phyloP scores from a whole-genome alignment of 805 yeast genomes.

The Barnettozyma botsteinii region DNA sequence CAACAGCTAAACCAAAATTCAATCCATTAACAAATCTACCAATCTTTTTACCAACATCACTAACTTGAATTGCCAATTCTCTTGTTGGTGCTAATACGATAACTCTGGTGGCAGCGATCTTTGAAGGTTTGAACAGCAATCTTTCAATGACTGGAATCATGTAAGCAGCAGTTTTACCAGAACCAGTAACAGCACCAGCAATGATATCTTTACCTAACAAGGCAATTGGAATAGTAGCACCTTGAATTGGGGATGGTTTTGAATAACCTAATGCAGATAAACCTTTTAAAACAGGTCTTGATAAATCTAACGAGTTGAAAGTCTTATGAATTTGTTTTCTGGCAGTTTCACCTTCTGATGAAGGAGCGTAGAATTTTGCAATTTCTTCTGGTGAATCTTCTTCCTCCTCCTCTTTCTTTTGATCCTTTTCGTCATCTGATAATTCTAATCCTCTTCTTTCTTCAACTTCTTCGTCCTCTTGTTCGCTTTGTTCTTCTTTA shows the following conservation, averaged over 20 bases:
- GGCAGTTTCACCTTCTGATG: conserved; percentile 48
- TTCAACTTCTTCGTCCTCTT: conserved; percentile 30
- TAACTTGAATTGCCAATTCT: conserved; percentile 94
- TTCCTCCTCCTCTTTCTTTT: conserved; percentile 30
- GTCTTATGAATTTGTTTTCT: conserved; percentile 48
- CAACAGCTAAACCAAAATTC: conserved; percentile 93
- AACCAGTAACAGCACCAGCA: conserved; percentile 99
- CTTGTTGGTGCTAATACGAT: conserved; percentile 92
- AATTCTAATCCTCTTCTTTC: conserved; percentile 32
- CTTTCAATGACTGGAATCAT: conserved; percentile 95
- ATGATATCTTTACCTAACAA: conserved; percentile 91
- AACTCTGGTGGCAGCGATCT: conserved; percentile 83
- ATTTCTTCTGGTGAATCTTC: conserved; percentile 78
- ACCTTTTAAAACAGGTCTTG: conserved; percentile 88
- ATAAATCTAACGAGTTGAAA: conserved; percentile 72
- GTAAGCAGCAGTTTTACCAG: conserved; percentile 98
- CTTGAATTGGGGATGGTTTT: conserved; percentile 92
- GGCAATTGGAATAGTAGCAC: conserved; percentile 90
- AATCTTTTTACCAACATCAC: conserved; percentile 85
- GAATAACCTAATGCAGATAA: conserved; percentile 73
- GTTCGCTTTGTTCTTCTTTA: conserved; percentile 23
- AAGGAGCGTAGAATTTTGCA: conserved; percentile 67
- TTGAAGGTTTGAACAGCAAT: conserved; percentile 80
- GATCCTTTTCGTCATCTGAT: conserved; percentile 26
- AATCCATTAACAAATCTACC: conserved; percentile 71